phyloP scores from a whole-genome alignment of 176 grass and related monocot species.

The Tuctoria greenei region DNA sequence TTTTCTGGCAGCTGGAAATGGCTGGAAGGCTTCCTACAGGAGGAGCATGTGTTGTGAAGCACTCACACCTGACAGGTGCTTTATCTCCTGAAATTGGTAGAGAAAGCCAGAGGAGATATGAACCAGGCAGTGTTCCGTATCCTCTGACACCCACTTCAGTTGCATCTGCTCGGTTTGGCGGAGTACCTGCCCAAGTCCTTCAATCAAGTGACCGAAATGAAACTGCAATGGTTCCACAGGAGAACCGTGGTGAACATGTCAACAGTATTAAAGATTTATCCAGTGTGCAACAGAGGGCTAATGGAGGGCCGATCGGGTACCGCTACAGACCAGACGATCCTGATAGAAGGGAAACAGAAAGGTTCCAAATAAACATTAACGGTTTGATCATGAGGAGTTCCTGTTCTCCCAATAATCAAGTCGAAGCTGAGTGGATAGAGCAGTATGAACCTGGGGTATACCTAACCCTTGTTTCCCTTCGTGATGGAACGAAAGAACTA shows the following conservation, averaged over 20 bases:
- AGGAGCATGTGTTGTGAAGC: conserved; percentile 44
- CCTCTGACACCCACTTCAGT: conserved; percentile 10
- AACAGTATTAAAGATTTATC: conserved; percentile 43
- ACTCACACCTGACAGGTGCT: conserved; percentile 12
- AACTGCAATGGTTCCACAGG: conserved; percentile 14
- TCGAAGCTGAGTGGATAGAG: conserved; percentile 92
- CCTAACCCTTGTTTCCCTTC: conserved; percentile 70
- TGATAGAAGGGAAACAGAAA: conserved; percentile 61
- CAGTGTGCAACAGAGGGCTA: conserved; percentile 18
- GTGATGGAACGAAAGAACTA: conserved; percentile 85
- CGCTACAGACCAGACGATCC: conserved; percentile 46
- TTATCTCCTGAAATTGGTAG: conserved; percentile 29
- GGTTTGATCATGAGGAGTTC: conserved; percentile 37
- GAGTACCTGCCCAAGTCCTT: conserved; percentile 39
- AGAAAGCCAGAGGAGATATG: conserved; percentile 32
- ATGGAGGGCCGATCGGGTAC: conserved; percentile 34
- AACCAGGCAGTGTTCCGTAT: conserved; percentile 23
- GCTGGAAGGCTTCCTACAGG: conserved; percentile 60
- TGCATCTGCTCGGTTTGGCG: conserved; percentile 26
- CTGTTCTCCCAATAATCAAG: conserved; percentile 46
- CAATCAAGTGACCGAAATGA: conserved; percentile 36
- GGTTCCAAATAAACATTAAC: conserved; percentile 63
- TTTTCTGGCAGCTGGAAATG: conserved; percentile 71
- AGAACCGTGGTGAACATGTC: conserved; percentile 7
- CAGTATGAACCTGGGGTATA: conserved; percentile 96